A percentile compares a stretch with the other conserved stretches of the same genome.
Conservation (phyloP, 2,329 filamentous ascomycete genomes). For the Botryotinia convoluta region DNA sequence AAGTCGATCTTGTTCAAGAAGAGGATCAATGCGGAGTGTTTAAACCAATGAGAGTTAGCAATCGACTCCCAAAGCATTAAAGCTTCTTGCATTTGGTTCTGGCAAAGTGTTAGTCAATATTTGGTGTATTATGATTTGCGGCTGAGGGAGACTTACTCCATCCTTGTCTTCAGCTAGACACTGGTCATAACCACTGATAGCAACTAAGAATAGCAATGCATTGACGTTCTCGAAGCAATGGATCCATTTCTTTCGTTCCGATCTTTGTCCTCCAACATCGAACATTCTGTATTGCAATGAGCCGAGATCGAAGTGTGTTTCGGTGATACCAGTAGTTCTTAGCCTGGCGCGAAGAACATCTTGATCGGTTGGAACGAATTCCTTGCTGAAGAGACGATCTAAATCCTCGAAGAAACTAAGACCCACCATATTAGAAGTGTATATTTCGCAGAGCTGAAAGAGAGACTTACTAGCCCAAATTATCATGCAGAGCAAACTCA, state of each 20-base stretch:
- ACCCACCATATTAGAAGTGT: conserved; percentile 20
- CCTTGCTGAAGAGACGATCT: conserved; percentile 70
- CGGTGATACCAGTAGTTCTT: conserved; percentile 91
- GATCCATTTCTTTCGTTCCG: conserved; percentile 77
- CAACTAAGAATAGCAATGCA: conserved; percentile 87
- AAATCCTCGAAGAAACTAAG: conserved; percentile 78
- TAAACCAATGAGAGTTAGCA: conserved; percentile 84
- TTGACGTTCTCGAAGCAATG: conserved; percentile 79
- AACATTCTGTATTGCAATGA: conserved; percentile 93
- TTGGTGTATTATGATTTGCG: not conserved
- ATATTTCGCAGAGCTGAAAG: conserved; percentile 5
- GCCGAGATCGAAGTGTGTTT: conserved; percentile 89
- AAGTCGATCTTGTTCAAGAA: conserved; percentile 88
- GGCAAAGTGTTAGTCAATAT: conserved; percentile 28
- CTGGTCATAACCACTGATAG: conserved; percentile 95
- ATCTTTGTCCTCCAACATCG: conserved; percentile 71
- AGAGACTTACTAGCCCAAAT: conserved; percentile 77
- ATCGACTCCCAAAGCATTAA: conserved; percentile 85
- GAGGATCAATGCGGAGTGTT: conserved; percentile 75
- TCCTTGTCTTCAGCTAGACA: conserved; percentile 95
- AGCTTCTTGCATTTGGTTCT: conserved; percentile 92
- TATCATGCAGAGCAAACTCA: conserved; percentile 95
- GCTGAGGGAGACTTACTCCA: conserved; percentile 60
- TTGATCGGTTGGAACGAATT: conserved; percentile 88
- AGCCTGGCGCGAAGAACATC: conserved; percentile 88